These are phyloP conservation scores for Epichloe amarillans DNA, from an alignment of 2,329 filamentous ascomycete species.

Conservation along the genomic window DNA sequence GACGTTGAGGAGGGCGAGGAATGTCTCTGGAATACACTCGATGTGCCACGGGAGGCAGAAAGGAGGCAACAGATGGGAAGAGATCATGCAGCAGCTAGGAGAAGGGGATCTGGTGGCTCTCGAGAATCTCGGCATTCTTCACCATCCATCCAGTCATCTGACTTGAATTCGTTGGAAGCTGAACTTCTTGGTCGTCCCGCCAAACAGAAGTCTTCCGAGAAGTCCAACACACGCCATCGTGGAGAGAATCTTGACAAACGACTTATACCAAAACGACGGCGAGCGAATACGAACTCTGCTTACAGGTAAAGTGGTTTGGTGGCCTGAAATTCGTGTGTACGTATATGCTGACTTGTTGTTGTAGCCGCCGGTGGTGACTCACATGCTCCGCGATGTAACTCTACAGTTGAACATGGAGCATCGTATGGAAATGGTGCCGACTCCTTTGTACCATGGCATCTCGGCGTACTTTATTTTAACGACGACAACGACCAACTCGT, in stretches of 20 bases:
- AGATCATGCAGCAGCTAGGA: background rate
- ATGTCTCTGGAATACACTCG: conserved; percentile 7
- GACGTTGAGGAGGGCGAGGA: conserved; percentile 14
- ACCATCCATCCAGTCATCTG: conserved; percentile 20
- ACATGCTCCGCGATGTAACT: background rate
- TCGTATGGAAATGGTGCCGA: background rate
- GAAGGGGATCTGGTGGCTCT: conserved; percentile 12
- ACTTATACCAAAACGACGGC: conserved; percentile 18
- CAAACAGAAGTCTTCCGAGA: conserved; percentile 18
- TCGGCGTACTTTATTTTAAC: background rate
- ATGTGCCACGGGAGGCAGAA: conserved; percentile 6
- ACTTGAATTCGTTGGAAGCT: conserved; percentile 25
- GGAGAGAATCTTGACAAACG: conserved; percentile 8
- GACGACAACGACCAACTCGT: conserved; percentile 5
- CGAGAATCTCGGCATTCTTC: conserved; percentile 18
- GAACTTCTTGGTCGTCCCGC: conserved; percentile 22
- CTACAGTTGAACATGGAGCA: background rate
- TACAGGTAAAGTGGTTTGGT: conserved; percentile 19
- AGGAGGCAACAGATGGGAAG: conserved; percentile 2
- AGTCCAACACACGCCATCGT: conserved; percentile 10
- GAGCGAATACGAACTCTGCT: conserved; percentile 23
- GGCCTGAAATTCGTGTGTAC: background rate
- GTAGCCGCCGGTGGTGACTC: conserved; percentile 23
- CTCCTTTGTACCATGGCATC: background rate
- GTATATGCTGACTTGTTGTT: conserved; percentile 2